Conservation (phyloP, 441 rosid species). For the Adansonia madagascariensis region DNA sequence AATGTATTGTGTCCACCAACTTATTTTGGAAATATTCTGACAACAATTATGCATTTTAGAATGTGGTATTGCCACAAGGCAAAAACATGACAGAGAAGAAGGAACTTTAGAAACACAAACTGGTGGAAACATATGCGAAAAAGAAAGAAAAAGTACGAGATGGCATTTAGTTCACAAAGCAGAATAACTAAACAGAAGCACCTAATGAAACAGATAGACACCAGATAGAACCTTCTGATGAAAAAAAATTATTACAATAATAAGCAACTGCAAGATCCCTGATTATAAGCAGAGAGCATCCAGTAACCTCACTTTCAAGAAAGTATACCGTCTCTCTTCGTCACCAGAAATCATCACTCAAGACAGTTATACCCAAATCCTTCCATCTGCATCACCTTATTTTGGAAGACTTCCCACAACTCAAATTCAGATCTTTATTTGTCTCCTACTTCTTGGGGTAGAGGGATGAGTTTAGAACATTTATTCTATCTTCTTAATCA, state of each 20-base stretch:
- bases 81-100: slow-evolving; percentile 17
- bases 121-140: neutral
- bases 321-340: slow-evolving; percentile 2
- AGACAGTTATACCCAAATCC: neutral
- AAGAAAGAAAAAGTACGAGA: neutral
- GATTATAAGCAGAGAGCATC: neutral
- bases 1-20: slow-evolving; percentile 99
- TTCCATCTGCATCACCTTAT: neutral
- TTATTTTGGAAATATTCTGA: slow-evolving; percentile 97
- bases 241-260: neutral
- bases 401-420: neutral
- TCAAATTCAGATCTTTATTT: neutral
- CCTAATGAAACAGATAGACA: slow-evolving; percentile 7
- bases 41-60: slow-evolving; percentile 38
- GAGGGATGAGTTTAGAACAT: neutral
- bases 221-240: neutral
- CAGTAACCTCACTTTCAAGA: neutral
- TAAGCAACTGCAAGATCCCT: neutral
- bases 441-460: neutral
- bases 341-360: neutral
- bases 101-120: slow-evolving; percentile 12
- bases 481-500: neutral
- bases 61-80: slow-evolving; percentile 20
- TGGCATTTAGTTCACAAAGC: neutral
- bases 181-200: neutral